A percentile compares a stretch with the other conserved stretches of the same genome.
Evolutionary conservation across 805 yeast species (phyloP).

Genomic region (Yamadazyma philogaea): DNA sequence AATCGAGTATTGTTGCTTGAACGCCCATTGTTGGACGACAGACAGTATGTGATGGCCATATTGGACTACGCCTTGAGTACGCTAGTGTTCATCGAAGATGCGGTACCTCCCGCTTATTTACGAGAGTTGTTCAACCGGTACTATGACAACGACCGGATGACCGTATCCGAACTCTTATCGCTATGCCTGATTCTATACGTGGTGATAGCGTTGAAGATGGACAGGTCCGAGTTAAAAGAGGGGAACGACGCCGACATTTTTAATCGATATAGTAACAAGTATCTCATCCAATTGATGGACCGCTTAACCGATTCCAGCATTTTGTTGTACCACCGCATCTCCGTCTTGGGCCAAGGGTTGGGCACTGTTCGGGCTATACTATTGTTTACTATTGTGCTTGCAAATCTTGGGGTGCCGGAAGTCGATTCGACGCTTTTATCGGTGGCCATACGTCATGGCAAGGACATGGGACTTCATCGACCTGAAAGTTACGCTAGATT

Average conservation of each 20-base stretch:
- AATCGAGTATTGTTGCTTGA: slow-evolving; percentile 19
- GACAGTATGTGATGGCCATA: slow-evolving; percentile 7
- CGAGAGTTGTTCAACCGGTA: slow-evolving; percentile 5
- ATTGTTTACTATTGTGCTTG: slow-evolving; percentile 40
- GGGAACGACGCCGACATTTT: background rate
- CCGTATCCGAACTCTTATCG: slow-evolving; percentile 10
- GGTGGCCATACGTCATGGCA: slow-evolving; percentile 38
- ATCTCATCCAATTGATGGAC: background rate
- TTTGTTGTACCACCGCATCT: slow-evolving; percentile 50
- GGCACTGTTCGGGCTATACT: slow-evolving; percentile 51
- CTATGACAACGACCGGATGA: slow-evolving; percentile 6
- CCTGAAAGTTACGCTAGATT: slow-evolving; percentile 25
- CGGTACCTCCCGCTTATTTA: background rate
- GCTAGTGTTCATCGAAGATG: background rate
- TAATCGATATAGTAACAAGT: background rate
- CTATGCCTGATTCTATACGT: slow-evolving; percentile 7
- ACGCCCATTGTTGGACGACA: slow-evolving; percentile 23
- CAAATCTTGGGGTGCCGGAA: slow-evolving; percentile 24
- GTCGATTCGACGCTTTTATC: slow-evolving; percentile 28
- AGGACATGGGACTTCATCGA: slow-evolving; percentile 40
- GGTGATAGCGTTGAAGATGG: slow-evolving; percentile 3
- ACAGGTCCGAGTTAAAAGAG: background rate
- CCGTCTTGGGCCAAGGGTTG: slow-evolving; percentile 49
- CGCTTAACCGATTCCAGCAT: slow-evolving; percentile 26
- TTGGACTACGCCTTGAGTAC: background rate